phyloP scores from a whole-genome alignment of 192 early-diverging fungal genomes.

The Bifiguratus adelaidae region DNA sequence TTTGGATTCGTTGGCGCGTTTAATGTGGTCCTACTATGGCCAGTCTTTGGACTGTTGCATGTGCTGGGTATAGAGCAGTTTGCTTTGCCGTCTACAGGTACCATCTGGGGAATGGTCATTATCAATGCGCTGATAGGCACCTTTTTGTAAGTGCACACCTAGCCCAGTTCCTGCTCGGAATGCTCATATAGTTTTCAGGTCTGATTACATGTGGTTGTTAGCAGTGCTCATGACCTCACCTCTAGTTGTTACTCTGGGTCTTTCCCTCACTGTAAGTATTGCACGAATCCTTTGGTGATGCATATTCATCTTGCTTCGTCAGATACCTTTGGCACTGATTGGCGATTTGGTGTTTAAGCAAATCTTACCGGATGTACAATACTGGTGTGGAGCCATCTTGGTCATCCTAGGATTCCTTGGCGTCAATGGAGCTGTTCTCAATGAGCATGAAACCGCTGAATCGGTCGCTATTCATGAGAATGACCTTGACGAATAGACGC shows the following conservation, averaged over 20 bases:
- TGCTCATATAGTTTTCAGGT: constrained; percentile 19
- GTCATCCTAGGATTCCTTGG: constrained; percentile 58
- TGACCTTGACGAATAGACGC: too few relatives aligned
- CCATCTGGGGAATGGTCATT: constrained; percentile 48
- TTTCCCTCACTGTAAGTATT: constrained; percentile 53
- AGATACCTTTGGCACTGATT: constrained; percentile 53
- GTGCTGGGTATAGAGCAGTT: constrained; percentile 50
- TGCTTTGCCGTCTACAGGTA: constrained; percentile 36
- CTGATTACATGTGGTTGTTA: constrained; percentile 71
- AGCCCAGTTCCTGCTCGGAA: neutral
- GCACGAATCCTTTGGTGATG: constrained; percentile 6
- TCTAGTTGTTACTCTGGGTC: constrained; percentile 66
- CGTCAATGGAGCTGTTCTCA: constrained; percentile 41
- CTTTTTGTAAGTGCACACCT: constrained; percentile 39
- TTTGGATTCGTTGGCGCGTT: constrained; percentile 73
- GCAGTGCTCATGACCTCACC: constrained; percentile 77
- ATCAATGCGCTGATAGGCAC: constrained; percentile 72
- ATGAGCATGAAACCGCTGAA: too few relatives aligned
- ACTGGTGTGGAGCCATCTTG: constrained; percentile 54
- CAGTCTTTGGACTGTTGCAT: constrained; percentile 49
- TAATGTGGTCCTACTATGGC: constrained; percentile 59
- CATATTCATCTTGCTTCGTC: neutral
- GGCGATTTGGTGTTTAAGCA: constrained; percentile 67
- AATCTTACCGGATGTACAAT: constrained; percentile 29
- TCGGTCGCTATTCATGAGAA: too few relatives aligned